A percentile compares a stretch with the other conserved stretches of the same genome.
Evolutionary conservation across 1,139 yeast species (phyloP).

Genomic region (Saccharomycopsis hybrid): DNA sequence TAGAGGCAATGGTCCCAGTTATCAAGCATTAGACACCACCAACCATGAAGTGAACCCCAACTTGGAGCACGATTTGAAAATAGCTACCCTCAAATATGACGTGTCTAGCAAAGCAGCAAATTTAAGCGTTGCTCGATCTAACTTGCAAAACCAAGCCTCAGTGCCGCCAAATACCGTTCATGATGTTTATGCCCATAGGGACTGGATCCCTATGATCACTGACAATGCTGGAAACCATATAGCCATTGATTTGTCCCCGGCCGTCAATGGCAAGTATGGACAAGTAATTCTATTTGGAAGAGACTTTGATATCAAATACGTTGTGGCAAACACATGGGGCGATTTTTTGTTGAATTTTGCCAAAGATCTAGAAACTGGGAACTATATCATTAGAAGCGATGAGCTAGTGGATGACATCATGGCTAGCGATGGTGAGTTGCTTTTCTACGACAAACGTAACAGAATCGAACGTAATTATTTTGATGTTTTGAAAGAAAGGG

Average conservation of each 20-base stretch:
- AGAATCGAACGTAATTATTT: slow-evolving; percentile 53
- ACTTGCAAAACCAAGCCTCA: slow-evolving; percentile 45
- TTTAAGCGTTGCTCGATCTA: background rate
- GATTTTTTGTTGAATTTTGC: slow-evolving; percentile 75
- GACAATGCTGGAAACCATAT: slow-evolving; percentile 88
- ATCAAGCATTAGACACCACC: slow-evolving; percentile 12
- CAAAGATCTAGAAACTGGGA: slow-evolving; percentile 74
- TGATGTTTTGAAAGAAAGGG: slow-evolving; percentile 50
- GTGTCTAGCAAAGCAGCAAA: slow-evolving; percentile 7
- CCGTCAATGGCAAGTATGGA: slow-evolving; percentile 65
- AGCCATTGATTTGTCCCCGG: slow-evolving; percentile 86
- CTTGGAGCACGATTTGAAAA: slow-evolving; percentile 11
- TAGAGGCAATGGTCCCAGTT: slow-evolving; percentile 1
- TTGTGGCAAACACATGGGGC: slow-evolving; percentile 75
- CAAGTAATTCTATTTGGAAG: slow-evolving; percentile 86
- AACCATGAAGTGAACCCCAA: slow-evolving; percentile 18
- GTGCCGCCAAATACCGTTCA: slow-evolving; percentile 72
- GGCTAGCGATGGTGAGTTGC: slow-evolving; percentile 69
- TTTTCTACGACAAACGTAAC: slow-evolving; percentile 48
- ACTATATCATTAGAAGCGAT: slow-evolving; percentile 53
- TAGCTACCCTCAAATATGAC: slow-evolving; percentile 8
- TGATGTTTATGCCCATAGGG: slow-evolving; percentile 71
- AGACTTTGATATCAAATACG: slow-evolving; percentile 80
- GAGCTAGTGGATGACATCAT: slow-evolving; percentile 50
- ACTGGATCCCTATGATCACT: slow-evolving; percentile 86